Evolutionary conservation across 176 grass and related monocot genomes (phyloP).

Genomic region (Cenchrus purpureus): DNA sequence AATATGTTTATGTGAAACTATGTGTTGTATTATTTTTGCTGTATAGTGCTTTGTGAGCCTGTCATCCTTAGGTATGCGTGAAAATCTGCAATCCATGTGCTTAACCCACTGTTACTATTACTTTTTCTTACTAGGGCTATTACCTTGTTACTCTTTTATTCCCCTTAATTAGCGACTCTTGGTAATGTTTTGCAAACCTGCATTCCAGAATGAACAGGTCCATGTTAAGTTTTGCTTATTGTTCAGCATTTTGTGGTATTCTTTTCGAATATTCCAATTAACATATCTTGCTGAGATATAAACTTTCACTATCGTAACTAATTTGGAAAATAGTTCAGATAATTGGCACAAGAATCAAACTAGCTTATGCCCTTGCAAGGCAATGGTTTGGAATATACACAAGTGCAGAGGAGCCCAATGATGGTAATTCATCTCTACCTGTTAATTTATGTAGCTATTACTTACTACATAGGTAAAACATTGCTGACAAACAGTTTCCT

Average conservation of each 20-base stretch:
- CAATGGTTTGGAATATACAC: conserved; percentile 99
- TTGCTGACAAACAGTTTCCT: conserved; percentile 41
- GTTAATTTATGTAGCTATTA: conserved; percentile 30
- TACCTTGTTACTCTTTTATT: background rate
- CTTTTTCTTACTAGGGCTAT: background rate
- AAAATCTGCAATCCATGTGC: conserved; percentile 9
- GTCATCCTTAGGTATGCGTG: background rate
- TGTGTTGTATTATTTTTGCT: background rate
- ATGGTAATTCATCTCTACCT: conserved; percentile 59
- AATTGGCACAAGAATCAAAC: conserved; percentile 91
- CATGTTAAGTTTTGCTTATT: conserved; percentile 15
- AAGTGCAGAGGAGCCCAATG: conserved; percentile 83
- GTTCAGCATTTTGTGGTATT: conserved; percentile 26
- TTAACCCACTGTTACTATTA: background rate
- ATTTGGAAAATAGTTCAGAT: conserved; percentile 67
- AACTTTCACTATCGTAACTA: conserved; percentile 32
- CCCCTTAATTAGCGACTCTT: background rate
- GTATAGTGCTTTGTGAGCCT: background rate
- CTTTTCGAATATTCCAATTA: background rate
- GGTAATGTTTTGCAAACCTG: background rate
- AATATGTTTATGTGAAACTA: conserved; percentile 20
- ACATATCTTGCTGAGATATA: conserved; percentile 4
- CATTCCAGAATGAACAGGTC: background rate
- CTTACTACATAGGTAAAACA: conserved; percentile 21
- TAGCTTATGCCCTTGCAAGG: conserved; percentile 85